Base-by-base conservation (phyloP, 176 grass and related monocot species). In the Elymus sibiricus region DNA sequence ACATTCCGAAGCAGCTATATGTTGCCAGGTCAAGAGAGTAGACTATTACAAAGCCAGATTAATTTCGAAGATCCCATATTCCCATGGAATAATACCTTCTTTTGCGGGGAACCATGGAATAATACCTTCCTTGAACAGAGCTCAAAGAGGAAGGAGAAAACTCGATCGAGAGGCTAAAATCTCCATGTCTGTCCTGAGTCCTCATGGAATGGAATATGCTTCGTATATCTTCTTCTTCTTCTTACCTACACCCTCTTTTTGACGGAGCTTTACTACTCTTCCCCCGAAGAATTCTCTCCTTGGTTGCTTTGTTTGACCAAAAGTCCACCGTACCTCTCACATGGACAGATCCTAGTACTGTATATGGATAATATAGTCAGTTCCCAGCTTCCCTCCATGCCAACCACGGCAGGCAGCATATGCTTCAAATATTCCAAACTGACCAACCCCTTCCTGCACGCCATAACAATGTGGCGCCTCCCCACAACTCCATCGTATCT, bases 381-480 rank as follows among this genome's bases (percentile, higher is more conserved):
- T n/a, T n/a, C n/a, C n/a, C n/a, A n/a, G n/a, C n/a, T 56, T 56
- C 53, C 53, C 11, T 47, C 67, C 74, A 21, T n/a, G n/a, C 34
- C 40, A 8, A 59, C 46, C 83, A 76, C 34, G 64, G 53, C 53
- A 56, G 70, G 53, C 19, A 56, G 88, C 77, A 88, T 90, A 93
- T 93, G 53, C 91, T 64, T 68, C 15, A 90, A 78, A 93, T 93
- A 93, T 90, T 83, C 88, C 74, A 19, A 66, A 63, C 37, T 44
- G 13, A 34, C 68, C 35, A 31, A 21, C 56, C 74, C 64, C 19
- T 12, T 65, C 56, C 29, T 38, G 24, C 83, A 83, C 79, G 70
- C 72, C 68, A 32, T 60, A 43, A 28, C 26, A 47, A 71, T 26
- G 49, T 31, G 64, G 13, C 15, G 46, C 16, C 49, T 19, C 15